phyloP scores from a whole-genome alignment of 768 basidiomycete genomes.

The Trametes maxima region DNA sequence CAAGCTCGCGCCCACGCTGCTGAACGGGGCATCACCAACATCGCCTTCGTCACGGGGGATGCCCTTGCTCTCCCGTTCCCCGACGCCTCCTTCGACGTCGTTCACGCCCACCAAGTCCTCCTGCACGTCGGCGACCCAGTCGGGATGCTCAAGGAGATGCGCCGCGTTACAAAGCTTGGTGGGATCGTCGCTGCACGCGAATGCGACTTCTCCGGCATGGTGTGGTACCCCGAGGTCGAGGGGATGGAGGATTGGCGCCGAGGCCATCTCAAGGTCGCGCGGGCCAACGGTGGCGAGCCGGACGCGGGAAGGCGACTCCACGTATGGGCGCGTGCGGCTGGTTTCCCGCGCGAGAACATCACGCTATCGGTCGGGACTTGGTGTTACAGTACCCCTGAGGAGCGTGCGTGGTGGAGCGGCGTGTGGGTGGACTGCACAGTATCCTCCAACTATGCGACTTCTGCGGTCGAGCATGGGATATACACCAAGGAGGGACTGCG shows the following conservation, averaged over 20 bases:
- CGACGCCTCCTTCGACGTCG: conserved; percentile 50
- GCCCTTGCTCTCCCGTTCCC: conserved; percentile 39
- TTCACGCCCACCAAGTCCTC: conserved; percentile 52
- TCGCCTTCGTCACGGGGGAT: conserved; percentile 44
- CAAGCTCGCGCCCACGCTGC: conserved; percentile 37
- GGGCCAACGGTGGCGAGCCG: conserved; percentile 41
- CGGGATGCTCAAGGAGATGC: conserved; percentile 47
- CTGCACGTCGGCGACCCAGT: conserved; percentile 49
- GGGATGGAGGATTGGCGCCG: conserved; percentile 35
- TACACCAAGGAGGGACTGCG: conserved; percentile 17
- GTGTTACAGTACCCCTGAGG: conserved; percentile 41
- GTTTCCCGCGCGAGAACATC: conserved; percentile 35
- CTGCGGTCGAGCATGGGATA: conserved; percentile 30
- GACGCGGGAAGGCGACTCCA: conserved; percentile 42
- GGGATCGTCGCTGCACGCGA: conserved; percentile 51
- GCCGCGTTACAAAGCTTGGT: conserved; percentile 46
- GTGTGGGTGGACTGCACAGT: conserved; percentile 43
- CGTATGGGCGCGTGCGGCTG: conserved; percentile 42
- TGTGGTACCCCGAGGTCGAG: conserved; percentile 40
- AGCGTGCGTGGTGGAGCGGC: conserved; percentile 42
- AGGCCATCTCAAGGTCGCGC: conserved; percentile 37
- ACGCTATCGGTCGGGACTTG: conserved; percentile 35
- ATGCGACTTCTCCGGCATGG: conserved; percentile 37
- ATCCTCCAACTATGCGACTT: conserved; percentile 36
- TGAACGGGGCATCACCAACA: conserved; percentile 37